A percentile compares a stretch with the other conserved stretches of the same genome.
phyloP scores from a whole-genome alignment of 2,329 filamentous ascomycete genomes.

The Exophiala dermatitidis region DNA sequence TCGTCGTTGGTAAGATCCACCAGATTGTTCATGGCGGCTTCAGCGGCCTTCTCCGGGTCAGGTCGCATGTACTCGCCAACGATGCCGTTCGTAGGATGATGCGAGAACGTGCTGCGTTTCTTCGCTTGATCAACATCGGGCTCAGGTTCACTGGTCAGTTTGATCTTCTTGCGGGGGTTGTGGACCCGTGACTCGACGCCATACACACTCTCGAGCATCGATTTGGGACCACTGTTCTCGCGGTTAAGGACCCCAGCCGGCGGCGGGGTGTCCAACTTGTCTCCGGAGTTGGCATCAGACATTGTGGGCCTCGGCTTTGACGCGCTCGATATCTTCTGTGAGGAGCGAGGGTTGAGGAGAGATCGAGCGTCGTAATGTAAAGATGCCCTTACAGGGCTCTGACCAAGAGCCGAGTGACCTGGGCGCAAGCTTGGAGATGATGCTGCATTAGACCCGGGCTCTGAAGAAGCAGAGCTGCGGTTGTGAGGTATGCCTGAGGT shows the following conservation, averaged over 20 bases:
- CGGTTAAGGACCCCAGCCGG: background rate
- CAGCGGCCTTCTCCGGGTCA: conserved; percentile 41
- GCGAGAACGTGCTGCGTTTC: conserved; percentile 25
- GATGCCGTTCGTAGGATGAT: conserved; percentile 47
- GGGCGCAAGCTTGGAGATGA: background rate
- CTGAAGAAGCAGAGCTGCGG: background rate
- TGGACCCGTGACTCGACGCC: conserved; percentile 61
- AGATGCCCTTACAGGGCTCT: background rate
- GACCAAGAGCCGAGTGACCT: background rate
- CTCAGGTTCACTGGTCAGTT: conserved; percentile 34
- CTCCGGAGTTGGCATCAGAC: background rate
- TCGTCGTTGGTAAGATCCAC: conserved; percentile 25
- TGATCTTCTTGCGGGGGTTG: conserved; percentile 60
- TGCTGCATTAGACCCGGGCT: background rate
- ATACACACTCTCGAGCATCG: conserved; percentile 68
- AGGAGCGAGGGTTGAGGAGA: conserved; percentile 5
- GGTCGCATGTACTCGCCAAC: conserved; percentile 62
- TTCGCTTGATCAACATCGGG: conserved; percentile 15
- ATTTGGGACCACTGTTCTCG: conserved; percentile 25
- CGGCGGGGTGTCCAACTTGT: background rate
- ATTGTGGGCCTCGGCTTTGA: background rate
- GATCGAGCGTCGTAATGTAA: background rate
- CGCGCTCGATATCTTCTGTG: background rate
- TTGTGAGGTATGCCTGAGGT: background rate
- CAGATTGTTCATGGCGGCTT: conserved; percentile 49